Evolutionary conservation across 345 rosid genomes (phyloP), one percentile per base, ranked within the genome.

Genomic region (Arabidopsis arenosa): DNA sequence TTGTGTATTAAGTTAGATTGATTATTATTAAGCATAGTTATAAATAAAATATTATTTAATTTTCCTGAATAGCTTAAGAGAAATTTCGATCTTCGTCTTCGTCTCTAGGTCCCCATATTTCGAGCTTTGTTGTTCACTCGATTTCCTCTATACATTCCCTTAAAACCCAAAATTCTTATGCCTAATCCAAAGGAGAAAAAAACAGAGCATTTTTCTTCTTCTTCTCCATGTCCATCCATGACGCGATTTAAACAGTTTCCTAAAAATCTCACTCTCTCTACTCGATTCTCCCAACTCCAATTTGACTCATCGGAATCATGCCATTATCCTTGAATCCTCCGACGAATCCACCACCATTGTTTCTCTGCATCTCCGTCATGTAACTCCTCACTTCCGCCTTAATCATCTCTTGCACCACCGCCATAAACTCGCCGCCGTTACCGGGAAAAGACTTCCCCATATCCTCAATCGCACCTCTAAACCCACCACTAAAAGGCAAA

Each of bases 331-430:
- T 78, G 52, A 86, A 88, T 49, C 89, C 90, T 13, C 81, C 83
- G 0, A 86, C 82, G 3, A 77, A 71, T 7, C 68, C 77, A 72
- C 73, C 76, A 45, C 64, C 58, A 36, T 12, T 55, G 45, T 61
- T 66, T 39, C 69, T 74, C 75, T 85, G 90, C 78, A 83, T 75
- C 74, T 80, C 85, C 55, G 70, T 75, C 96, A 94, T 89, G 73
- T 90, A 94, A 63, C 75, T 89, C 80, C 89, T 88, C 77, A 94
- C 97, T 68, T 94, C 98, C 61, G 23, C 82, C 80, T 76, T 91
- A 55, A 94, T 85, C 95, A 94, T 94, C 77, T 90, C 97, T 26
- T 94, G 96, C 85, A 94, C 81, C 80, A 87, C 88, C 58, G 77
- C 83, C 89, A 87, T 83, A 39, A 94, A 86, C 80, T 93, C 96